These are phyloP conservation scores for Stenocarpella maydis DNA, from an alignment of 2,329 filamentous ascomycete genomes.

Conservation along the genomic window DNA sequence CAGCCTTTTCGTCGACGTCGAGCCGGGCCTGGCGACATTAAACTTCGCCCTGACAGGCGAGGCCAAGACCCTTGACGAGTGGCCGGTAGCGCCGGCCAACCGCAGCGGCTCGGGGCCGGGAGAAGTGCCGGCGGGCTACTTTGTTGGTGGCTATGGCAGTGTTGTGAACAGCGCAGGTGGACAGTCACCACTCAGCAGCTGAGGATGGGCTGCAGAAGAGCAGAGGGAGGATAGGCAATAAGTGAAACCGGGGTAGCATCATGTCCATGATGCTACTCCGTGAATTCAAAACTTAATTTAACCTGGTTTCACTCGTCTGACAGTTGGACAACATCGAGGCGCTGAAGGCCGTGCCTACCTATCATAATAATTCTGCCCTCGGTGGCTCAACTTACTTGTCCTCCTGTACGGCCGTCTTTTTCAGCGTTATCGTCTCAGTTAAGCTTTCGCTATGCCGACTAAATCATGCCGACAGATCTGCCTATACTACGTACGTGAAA, in stretches of 20 bases:
- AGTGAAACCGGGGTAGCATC: conserved; percentile 14
- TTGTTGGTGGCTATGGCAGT: conserved; percentile 30
- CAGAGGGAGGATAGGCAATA: not conserved
- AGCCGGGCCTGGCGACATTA: conserved; percentile 48
- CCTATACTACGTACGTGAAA: not conserved
- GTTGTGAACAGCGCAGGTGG: conserved; percentile 22
- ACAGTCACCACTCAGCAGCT: conserved; percentile 7
- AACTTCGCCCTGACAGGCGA: conserved; percentile 58
- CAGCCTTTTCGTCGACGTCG: conserved; percentile 52
- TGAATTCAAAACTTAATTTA: not conserved
- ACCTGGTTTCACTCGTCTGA: not conserved
- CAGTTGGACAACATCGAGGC: not conserved
- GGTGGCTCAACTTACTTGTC: conserved; percentile 14
- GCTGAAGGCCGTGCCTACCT: not conserved
- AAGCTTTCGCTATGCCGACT: not conserved
- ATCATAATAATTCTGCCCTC: not conserved
- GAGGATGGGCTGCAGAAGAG: not conserved
- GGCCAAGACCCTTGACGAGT: conserved; percentile 49
- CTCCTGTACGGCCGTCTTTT: not conserved
- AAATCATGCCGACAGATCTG: not conserved
- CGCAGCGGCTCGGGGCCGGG: conserved; percentile 8
- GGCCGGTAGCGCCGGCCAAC: conserved; percentile 38
- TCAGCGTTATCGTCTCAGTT: not conserved
- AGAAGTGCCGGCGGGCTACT: conserved; percentile 28
- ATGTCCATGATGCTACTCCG: not conserved